These are phyloP conservation scores for Jackrogersella multiformis DNA, from an alignment of 495 filamentous ascomycete species.

Conservation along the genomic window DNA sequence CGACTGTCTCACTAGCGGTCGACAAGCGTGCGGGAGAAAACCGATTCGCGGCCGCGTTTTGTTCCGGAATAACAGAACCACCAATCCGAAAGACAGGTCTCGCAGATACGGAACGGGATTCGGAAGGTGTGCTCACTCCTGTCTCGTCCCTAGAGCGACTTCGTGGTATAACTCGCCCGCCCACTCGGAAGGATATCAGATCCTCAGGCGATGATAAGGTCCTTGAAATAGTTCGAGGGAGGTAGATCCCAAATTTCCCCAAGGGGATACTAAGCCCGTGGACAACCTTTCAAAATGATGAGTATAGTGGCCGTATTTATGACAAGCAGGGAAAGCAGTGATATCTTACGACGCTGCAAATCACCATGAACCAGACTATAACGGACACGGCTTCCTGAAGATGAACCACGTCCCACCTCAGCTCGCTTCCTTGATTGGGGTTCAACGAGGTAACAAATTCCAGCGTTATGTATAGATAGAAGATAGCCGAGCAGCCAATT, in stretches of 20 bases:
- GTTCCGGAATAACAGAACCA: slow-evolving; percentile 53
- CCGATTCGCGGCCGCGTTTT: not conserved
- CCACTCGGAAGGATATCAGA: slow-evolving; percentile 38
- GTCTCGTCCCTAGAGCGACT: slow-evolving; percentile 49
- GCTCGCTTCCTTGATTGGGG: slow-evolving; percentile 61
- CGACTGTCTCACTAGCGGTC: slow-evolving; percentile 7
- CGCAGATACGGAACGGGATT: slow-evolving; percentile 43
- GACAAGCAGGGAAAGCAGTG: not conserved
- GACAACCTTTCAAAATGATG: slow-evolving; percentile 66
- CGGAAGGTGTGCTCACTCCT: slow-evolving; percentile 25
- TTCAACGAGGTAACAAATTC: slow-evolving; percentile 70
- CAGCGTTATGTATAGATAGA: slow-evolving; percentile 83
- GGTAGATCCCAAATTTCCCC: slow-evolving; percentile 81
- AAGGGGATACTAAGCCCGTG: slow-evolving; percentile 87
- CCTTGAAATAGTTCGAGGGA: slow-evolving; percentile 79
- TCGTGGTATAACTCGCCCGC: slow-evolving; percentile 48
- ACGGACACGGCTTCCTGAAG: slow-evolving; percentile 72
- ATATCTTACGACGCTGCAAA: slow-evolving; percentile 83
- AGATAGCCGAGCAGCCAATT: slow-evolving; percentile 91
- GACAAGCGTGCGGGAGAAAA: slow-evolving; percentile 3
- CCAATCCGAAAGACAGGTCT: slow-evolving; percentile 63
- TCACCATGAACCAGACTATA: slow-evolving; percentile 86
- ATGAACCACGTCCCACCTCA: slow-evolving; percentile 71
- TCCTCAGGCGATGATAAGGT: slow-evolving; percentile 55
- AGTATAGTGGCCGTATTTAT: not conserved